Evolutionary conservation across 2,329 filamentous ascomycete genomes (phyloP).

Genomic region (Trichoderma breve): DNA sequence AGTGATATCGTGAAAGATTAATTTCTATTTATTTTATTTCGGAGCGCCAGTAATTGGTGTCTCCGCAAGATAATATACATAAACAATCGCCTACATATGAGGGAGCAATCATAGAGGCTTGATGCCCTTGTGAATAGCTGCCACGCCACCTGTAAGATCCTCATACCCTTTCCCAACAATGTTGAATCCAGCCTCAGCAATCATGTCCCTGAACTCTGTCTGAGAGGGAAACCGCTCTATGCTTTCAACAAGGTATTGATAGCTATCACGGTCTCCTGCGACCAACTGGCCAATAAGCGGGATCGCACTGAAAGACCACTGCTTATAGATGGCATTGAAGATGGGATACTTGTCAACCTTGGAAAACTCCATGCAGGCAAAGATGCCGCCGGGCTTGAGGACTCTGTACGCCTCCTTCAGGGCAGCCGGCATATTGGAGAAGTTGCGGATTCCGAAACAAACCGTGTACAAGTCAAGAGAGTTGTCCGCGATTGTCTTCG

Average conservation of each 20-base stretch:
- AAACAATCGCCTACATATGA: neutral
- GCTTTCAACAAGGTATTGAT: slow-evolving; percentile 98
- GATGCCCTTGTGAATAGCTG: slow-evolving; percentile 93
- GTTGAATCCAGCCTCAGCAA: slow-evolving; percentile 77
- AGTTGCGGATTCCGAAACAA: slow-evolving; percentile 95
- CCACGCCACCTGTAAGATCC: slow-evolving; percentile 87
- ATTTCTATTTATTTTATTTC: neutral
- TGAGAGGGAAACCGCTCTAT: slow-evolving; percentile 92
- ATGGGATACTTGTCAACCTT: slow-evolving; percentile 73
- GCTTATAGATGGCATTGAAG: slow-evolving; percentile 85
- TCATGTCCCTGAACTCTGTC: slow-evolving; percentile 79
- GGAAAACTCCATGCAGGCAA: slow-evolving; percentile 94
- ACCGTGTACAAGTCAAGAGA: slow-evolving; percentile 96
- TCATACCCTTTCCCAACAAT: slow-evolving; percentile 83
- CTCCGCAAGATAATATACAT: neutral
- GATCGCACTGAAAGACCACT: slow-evolving; percentile 93
- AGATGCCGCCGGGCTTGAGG: slow-evolving; percentile 89
- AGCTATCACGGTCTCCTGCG: slow-evolving; percentile 89
- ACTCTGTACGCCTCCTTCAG: slow-evolving; percentile 82
- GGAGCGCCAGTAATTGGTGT: neutral
- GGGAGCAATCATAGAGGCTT: slow-evolving; percentile 58
- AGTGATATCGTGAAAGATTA: neutral
- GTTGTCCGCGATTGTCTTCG: slow-evolving; percentile 58
- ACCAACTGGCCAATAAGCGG: slow-evolving; percentile 94
- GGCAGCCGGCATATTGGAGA: slow-evolving; percentile 84